Evolutionary conservation across 2,329 filamentous ascomycete genomes (phyloP).

Genomic region (Clarireedia sp.): DNA sequence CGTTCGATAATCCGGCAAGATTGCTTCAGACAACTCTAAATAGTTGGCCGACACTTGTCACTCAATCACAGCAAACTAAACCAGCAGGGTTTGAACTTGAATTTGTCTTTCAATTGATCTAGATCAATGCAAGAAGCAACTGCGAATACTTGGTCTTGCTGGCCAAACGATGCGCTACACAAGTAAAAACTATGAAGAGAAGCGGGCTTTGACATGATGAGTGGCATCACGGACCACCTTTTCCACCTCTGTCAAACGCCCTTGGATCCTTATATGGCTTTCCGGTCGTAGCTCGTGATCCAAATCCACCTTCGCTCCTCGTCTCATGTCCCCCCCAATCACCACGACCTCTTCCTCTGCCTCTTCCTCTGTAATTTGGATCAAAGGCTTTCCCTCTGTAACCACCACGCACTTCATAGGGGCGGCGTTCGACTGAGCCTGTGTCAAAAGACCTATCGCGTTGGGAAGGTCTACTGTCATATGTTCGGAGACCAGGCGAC

Average conservation of each 20-base stretch:
- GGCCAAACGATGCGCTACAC: background rate
- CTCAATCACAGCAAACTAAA: slow-evolving; percentile 11
- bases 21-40: background rate
- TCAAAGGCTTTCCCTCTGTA: slow-evolving; percentile 26
- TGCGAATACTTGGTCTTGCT: background rate
- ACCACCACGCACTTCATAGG: slow-evolving; percentile 15
- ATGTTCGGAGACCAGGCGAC: slow-evolving; percentile 20
- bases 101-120: slow-evolving; percentile 2
- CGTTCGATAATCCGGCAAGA: no score
- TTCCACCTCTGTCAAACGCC: slow-evolving; percentile 25
- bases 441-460: slow-evolving; percentile 17
- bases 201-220: slow-evolving; percentile 11
- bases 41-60: slow-evolving; percentile 16
- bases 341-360: slow-evolving; percentile 23
- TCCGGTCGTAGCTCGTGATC: slow-evolving; percentile 19
- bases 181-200: slow-evolving; percentile 6
- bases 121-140: background rate
- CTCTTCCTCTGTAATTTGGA: slow-evolving; percentile 25
- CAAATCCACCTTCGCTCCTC: slow-evolving; percentile 14
- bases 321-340: slow-evolving; percentile 12
- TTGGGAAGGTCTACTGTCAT: slow-evolving; percentile 19
- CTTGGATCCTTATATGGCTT: slow-evolving; percentile 22
- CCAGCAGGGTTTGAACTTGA: background rate
- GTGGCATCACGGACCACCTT: slow-evolving; percentile 28
- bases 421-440: slow-evolving; percentile 16